These are phyloP conservation scores for Escallonia herrerae DNA, from an alignment of 129 eudicot genomes.

Conservation along the genomic window DNA sequence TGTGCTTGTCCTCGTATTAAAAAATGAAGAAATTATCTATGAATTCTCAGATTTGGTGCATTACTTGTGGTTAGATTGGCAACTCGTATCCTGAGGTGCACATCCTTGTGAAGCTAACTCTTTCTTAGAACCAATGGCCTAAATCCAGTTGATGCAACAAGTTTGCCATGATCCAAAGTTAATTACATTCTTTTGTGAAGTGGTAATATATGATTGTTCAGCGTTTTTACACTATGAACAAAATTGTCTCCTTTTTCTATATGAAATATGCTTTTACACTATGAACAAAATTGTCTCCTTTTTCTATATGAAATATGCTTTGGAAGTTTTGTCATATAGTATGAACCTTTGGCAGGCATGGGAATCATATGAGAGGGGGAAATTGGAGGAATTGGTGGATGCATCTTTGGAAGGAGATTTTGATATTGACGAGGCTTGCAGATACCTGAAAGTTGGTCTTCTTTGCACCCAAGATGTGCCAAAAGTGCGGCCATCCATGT, in stretches of 20 bases:
- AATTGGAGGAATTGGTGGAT: slow-evolving; percentile 26
- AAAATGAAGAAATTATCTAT: not conserved
- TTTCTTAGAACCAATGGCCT: not conserved
- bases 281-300: not conserved
- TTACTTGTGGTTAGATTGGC: not conserved
- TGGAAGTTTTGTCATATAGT: not conserved
- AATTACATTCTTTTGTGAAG: not conserved
- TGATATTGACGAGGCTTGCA: slow-evolving; percentile 29
- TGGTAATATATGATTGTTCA: not conserved
- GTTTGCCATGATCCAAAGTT: not conserved
- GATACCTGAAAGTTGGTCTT: slow-evolving; percentile 27
- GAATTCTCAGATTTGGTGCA: not conserved
- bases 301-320: not conserved
- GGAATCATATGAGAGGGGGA: slow-evolving; percentile 26
- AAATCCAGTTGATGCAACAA: too few relatives aligned
- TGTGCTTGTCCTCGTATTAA: too few relatives aligned
- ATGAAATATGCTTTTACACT: too few relatives aligned
- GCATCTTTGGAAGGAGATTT: slow-evolving; percentile 18
- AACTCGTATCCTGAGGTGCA: not conserved
- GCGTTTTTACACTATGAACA: not conserved
- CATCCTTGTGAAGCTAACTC: not conserved
- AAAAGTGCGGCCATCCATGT: slow-evolving; percentile 35
- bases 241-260: not conserved
- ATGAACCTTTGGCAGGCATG: slow-evolving; percentile 32
- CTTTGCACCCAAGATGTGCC: slow-evolving; percentile 43